phyloP scores from a whole-genome alignment of 2,329 filamentous ascomycete genomes.

The Xylaria sp. region DNA sequence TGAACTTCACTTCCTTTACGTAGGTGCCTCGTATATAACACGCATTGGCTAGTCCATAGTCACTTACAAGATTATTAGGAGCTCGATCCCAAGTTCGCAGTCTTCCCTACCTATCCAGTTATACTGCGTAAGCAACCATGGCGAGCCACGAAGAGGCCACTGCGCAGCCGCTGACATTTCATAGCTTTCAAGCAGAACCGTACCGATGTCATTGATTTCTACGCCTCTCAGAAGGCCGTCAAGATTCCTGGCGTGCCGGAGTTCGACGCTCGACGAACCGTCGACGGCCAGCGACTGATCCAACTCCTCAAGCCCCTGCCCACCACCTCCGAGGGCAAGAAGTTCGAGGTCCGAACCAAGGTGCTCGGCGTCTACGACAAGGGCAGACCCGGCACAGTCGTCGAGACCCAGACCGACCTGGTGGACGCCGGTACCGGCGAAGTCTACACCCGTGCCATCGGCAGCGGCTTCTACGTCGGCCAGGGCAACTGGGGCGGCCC shows the following conservation, averaged over 20 bases:
- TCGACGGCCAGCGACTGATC: constrained; percentile 86
- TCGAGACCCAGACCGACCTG: constrained; percentile 81
- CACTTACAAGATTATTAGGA: constrained; percentile 65
- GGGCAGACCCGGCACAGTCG: constrained; percentile 82
- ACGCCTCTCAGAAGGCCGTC: constrained; percentile 72
- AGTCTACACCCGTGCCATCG: constrained; percentile 75
- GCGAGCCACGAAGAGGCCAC: neutral
- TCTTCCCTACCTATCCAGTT: constrained; percentile 89
- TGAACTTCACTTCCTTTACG: constrained; percentile 93
- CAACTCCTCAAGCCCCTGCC: constrained; percentile 82
- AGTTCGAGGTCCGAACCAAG: constrained; percentile 80
- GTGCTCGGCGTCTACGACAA: constrained; percentile 92
- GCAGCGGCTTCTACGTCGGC: constrained; percentile 81
- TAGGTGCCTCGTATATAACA: constrained; percentile 51
- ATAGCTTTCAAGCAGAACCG: constrained; percentile 79
- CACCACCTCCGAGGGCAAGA: constrained; percentile 73
- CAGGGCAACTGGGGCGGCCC: constrained; percentile 88
- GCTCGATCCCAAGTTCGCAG: constrained; percentile 84
- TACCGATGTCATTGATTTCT: constrained; percentile 86
- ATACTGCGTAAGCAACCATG: constrained; percentile 72
- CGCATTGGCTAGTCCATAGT: neutral
- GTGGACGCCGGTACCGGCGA: constrained; percentile 77
- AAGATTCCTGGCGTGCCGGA: constrained; percentile 81
- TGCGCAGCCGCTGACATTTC: constrained; percentile 6
- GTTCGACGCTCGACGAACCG: constrained; percentile 77